Evolutionary conservation across 306 rosid genomes (phyloP).

Genomic region (Prunus mongolica): DNA sequence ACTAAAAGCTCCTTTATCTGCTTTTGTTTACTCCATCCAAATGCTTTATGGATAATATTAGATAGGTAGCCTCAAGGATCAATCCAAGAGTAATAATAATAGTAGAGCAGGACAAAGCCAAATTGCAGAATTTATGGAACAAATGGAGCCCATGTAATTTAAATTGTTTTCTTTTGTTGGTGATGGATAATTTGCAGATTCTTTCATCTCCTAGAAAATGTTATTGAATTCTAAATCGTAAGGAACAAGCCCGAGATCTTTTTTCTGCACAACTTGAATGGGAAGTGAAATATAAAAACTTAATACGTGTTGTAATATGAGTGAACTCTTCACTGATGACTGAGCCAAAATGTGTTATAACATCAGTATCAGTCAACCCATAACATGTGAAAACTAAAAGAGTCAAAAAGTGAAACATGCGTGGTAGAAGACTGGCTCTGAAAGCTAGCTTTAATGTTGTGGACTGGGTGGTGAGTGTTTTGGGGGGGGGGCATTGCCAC

Average conservation of each 20-base stretch:
- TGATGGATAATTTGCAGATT: not conserved
- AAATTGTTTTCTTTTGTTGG: not conserved
- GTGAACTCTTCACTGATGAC: too few species aligned
- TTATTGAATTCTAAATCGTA: not conserved
- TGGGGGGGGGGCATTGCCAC: not conserved
- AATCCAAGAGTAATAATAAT: not conserved
- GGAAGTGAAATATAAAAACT: too few species aligned
- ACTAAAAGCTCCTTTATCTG: not conserved
- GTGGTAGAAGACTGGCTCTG: too few species aligned
- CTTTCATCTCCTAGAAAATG: not conserved
- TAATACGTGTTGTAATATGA: too few species aligned
- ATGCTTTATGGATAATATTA: slow-evolving; percentile 10
- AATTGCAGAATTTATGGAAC: slow-evolving; percentile 9
- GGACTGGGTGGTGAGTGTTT: not conserved
- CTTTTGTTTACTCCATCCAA: not conserved
- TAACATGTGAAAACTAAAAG: not conserved
- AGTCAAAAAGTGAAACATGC: not conserved
- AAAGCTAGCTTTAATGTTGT: not conserved
- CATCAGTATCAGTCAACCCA: too few species aligned
- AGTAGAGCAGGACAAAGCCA: not conserved
- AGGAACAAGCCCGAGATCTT: too few species aligned
- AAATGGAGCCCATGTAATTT: slow-evolving; percentile 5
- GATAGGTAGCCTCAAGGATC: not conserved
- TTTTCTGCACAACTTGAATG: too few species aligned
- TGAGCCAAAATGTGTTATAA: too few species aligned